Evolutionary conservation across 495 filamentous ascomycete genomes (phyloP).

Genomic region (Trichoderma asperelloides): DNA sequence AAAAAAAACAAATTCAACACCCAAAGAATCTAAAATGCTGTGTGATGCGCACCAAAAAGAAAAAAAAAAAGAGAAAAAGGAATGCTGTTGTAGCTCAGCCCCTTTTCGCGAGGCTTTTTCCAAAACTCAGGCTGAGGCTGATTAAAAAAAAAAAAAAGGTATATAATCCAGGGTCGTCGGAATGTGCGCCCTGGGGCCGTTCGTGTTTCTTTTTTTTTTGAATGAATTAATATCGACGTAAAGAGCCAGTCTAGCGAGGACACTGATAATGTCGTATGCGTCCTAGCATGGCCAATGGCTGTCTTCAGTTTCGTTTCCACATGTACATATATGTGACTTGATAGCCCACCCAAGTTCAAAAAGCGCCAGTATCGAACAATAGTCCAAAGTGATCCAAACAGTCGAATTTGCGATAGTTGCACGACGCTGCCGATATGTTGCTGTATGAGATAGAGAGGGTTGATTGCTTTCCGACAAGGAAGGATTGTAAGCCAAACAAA

Average conservation of each 20-base stretch:
- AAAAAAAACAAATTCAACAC: not conserved
- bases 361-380: conserved; percentile 4
- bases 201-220: not conserved
- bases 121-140: not conserved
- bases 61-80: conserved; percentile 1
- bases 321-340: not conserved
- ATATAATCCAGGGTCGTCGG: not conserved
- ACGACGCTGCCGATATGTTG: not conserved
- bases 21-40: conserved; percentile 1
- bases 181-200: not conserved
- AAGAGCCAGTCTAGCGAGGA: not conserved
- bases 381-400: conserved; percentile 8
- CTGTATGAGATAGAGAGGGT: not conserved
- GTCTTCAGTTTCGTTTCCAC: not conserved
- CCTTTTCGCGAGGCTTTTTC: not conserved
- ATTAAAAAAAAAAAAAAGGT: not conserved
- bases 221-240: not conserved
- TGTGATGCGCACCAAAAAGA: not conserved
- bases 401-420: not conserved
- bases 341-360: not conserved
- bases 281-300: not conserved
- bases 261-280: not conserved
- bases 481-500: not conserved
- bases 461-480: not conserved
- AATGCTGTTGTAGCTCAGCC: not conserved